Evolutionary conservation across 2,329 filamentous ascomycete species (phyloP).

Genomic region (Balansia obtecta): DNA sequence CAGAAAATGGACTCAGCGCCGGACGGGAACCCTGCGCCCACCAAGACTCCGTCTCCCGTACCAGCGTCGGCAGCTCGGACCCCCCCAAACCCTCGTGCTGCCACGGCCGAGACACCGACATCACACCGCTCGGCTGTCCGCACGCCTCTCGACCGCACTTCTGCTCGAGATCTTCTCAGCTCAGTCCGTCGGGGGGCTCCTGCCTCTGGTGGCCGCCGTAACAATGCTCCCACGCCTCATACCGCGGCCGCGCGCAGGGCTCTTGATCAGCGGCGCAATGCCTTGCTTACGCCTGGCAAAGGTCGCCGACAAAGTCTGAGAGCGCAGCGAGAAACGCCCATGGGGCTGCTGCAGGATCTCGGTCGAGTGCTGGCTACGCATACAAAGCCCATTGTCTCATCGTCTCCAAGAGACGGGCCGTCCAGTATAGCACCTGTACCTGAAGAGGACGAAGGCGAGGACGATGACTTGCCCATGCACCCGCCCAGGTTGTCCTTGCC

Average conservation of each 20-base stretch:
- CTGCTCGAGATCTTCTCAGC: constrained; percentile 23
- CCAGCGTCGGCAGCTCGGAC: constrained; percentile 15
- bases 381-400: constrained; percentile 31
- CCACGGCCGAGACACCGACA: constrained; percentile 25
- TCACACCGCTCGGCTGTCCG: constrained; percentile 24
- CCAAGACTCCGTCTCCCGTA: constrained; percentile 8
- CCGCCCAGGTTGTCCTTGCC: constrained; percentile 44
- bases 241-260: constrained; percentile 46
- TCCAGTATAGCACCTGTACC: constrained; percentile 16
- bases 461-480: constrained; percentile 36
- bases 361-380: constrained; percentile 40
- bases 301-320: constrained; percentile 44
- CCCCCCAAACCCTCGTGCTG: constrained; percentile 13
- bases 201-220: constrained; percentile 30
- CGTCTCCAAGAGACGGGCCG: constrained; percentile 26
- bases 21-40: constrained; percentile 1
- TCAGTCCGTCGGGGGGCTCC: constrained; percentile 29
- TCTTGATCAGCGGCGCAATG: constrained; percentile 45
- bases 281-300: constrained; percentile 47
- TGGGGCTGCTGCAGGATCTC: constrained; percentile 40
- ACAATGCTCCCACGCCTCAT: constrained; percentile 43
- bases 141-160: constrained; percentile 28
- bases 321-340: constrained; percentile 42
- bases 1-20: constrained; percentile 3
- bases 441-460: constrained; percentile 28